Base-by-base conservation (phyloP, 129 eudicot genomes). In the Smallanthus sonchifolius region DNA sequence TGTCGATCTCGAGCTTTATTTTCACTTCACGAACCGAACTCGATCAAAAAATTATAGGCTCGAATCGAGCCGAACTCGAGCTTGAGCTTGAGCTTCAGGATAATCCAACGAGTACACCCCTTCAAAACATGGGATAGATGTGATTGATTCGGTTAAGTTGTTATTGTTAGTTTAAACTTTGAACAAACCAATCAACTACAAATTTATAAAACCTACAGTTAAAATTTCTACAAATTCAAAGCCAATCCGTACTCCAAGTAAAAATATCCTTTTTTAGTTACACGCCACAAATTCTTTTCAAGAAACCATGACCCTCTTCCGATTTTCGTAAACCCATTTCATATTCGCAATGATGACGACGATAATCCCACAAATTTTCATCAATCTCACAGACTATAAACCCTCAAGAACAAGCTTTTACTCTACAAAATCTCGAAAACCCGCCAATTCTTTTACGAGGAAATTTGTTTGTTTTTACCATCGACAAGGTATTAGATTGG, bases 331-430 rank as follows among this genome's bases (percentile, higher is more conserved):
- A 71, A 63, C 51, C 78, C 65, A 48, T 52, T 20, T 56, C 70
- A 49, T 40, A 4, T 36, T 56, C 9, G 34, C 80, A 64, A 86
- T 82, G 90, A 76, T 66, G 70, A 83, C 88, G 84, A 76, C 78
- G 16, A 40, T 87, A 36, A 76, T 84, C 72, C 62, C 82, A 57
- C 85, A 83, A 36, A 62, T 83, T 67, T 34, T 92, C 79, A 71
- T 77, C 70, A 91, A 55, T 38, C 16, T 86, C 81, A 80, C 85
- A 32, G 19, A 85, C 62, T 80, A 78, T 19, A 74, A 69, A 69
- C 61, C 83, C 48, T 68, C 70, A 52, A 80, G 20, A 56, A 65
- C 14, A n/a, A 57, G 17, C 64, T 71, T 67, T 38, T 59, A 35
- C 28, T 40, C 74, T 40, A 66, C 82, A 17, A 87, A 85, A 80